Evolutionary conservation across 2,329 filamentous ascomycete species (phyloP).

Genomic region (Pyricularia sp.): DNA sequence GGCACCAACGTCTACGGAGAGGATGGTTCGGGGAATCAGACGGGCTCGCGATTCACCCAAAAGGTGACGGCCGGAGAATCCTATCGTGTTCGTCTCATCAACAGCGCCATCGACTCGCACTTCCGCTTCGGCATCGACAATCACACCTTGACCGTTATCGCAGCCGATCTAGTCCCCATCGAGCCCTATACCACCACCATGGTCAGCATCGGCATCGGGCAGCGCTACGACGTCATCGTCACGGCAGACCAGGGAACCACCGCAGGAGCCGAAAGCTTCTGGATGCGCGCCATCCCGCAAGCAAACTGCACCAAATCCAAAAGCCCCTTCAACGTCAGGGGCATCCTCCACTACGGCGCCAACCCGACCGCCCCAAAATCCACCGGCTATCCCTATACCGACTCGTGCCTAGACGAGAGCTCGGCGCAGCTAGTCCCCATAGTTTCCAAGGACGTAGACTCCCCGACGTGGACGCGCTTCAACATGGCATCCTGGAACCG

Average conservation of each 20-base stretch:
- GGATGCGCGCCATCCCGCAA: slow-evolving; percentile 11
- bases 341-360: slow-evolving; percentile 14
- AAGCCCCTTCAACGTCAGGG: slow-evolving; percentile 2
- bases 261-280: slow-evolving; percentile 13
- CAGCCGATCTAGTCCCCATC: slow-evolving; percentile 50
- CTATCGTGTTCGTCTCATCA: slow-evolving; percentile 48
- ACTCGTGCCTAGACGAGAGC: slow-evolving; percentile 1
- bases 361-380: slow-evolving; percentile 1
- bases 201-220: slow-evolving; percentile 42
- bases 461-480: neutral
- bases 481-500: neutral
- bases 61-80: slow-evolving; percentile 28
- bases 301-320: neutral
- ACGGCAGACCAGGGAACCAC: slow-evolving; percentile 16
- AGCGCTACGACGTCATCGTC: slow-evolving; percentile 28
- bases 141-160: slow-evolving; percentile 50
- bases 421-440: neutral
- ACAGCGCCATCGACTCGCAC: slow-evolving; percentile 36
- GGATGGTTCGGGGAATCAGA: neutral
- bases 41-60: neutral
- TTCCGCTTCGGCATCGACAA: slow-evolving; percentile 45
- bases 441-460: neutral
- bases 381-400: neutral
- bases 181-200: slow-evolving; percentile 49
- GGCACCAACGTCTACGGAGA: slow-evolving; percentile 3